Evolutionary conservation across 768 basidiomycete species (phyloP).

Genomic region (Sistotremastrum suecicum): DNA sequence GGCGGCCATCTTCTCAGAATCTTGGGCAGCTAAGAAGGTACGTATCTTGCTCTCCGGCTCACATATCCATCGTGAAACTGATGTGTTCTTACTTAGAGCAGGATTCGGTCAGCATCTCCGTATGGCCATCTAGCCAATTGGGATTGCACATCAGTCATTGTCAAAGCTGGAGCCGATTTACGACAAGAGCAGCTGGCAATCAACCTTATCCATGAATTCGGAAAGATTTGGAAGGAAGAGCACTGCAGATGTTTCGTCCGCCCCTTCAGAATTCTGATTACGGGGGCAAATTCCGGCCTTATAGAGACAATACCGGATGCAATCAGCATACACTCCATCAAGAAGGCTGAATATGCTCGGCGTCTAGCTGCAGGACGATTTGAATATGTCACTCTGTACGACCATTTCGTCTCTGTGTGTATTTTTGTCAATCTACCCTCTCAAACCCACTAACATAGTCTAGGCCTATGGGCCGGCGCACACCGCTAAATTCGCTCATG

Average conservation of each 20-base stretch:
- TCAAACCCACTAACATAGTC: neutral
- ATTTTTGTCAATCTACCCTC: neutral
- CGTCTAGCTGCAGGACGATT: conserved; percentile 66
- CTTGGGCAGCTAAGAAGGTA: conserved; percentile 89
- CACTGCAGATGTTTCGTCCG: conserved; percentile 86
- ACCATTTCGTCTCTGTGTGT: conserved; percentile 81
- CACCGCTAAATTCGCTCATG: conserved; percentile 76
- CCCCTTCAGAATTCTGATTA: conserved; percentile 94
- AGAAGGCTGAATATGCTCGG: conserved; percentile 95
- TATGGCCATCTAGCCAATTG: conserved; percentile 87
- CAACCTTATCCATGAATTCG: conserved; percentile 86
- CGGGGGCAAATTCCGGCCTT: conserved; percentile 81
- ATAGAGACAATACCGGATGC: conserved; percentile 98
- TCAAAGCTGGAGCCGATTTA: conserved; percentile 94
- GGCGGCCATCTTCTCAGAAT: conserved; percentile 90
- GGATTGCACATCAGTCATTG: conserved; percentile 93
- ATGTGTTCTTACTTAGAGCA: conserved; percentile 33
- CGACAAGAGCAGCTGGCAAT: conserved; percentile 97
- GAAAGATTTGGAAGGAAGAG: conserved; percentile 90
- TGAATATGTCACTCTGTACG: conserved; percentile 77
- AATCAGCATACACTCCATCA: conserved; percentile 97
- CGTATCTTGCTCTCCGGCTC: conserved; percentile 5
- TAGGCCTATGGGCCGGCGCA: conserved; percentile 85
- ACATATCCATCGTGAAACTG: neutral
- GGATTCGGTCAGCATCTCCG: conserved; percentile 86